Conservation (phyloP, 257 asterid genomes). For the Solanum infundibuliforme region DNA sequence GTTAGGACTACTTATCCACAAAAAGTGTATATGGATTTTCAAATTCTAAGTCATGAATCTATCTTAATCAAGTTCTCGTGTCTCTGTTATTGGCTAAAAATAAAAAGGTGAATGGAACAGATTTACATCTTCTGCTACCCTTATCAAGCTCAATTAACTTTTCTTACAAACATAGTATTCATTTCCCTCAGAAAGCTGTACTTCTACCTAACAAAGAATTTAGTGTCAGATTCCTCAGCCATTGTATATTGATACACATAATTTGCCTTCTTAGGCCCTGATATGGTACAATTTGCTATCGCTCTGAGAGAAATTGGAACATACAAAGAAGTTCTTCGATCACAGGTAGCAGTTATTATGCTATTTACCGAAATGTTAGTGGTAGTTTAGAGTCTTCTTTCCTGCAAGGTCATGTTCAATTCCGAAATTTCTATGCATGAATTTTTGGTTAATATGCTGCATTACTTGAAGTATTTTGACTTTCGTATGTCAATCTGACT, state of each 20-base stretch:
- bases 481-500: not conserved
- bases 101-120: not conserved
- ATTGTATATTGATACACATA: not conserved
- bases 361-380: not conserved
- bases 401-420: not conserved
- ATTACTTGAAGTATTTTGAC: not conserved
- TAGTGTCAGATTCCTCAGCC: not conserved
- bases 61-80: not conserved
- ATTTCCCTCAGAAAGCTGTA: not conserved
- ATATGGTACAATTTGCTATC: slow-evolving; percentile 76
- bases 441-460: not conserved
- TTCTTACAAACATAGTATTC: not conserved
- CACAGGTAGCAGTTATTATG: slow-evolving; percentile 44
- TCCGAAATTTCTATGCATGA: not conserved
- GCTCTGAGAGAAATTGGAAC: slow-evolving; percentile 86
- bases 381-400: not conserved
- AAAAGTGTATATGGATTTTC: not conserved
- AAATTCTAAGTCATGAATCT: not conserved
- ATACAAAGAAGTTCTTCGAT: slow-evolving; percentile 84
- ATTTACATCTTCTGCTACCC: not conserved
- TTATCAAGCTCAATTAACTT: not conserved
- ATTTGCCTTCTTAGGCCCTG: slow-evolving; percentile 59
- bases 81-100: not conserved
- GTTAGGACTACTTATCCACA: not conserved
- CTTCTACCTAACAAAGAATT: not conserved